These are phyloP conservation scores for Mycena leptocephala DNA, from an alignment of 768 basidiomycete genomes.

Conservation along the genomic window DNA sequence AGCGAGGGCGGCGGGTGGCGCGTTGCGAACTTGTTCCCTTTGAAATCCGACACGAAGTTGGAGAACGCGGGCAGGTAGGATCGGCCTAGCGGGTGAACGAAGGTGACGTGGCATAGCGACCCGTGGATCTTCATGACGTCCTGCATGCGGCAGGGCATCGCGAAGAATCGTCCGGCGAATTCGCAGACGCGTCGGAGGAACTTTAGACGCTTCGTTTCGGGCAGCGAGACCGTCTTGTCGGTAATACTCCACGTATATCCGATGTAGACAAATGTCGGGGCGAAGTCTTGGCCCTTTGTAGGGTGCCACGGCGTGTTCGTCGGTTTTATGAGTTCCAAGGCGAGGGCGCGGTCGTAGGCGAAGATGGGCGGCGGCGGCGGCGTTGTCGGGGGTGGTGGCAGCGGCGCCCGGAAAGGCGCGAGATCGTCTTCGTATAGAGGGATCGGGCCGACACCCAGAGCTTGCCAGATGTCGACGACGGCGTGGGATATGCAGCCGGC, in stretches of 20 bases:
- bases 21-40: neutral
- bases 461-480: no score
- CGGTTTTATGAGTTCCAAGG: no score
- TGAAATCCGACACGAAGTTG: neutral
- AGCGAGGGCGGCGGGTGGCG: neutral
- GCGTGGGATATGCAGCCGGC: no score
- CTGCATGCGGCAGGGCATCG: neutral
- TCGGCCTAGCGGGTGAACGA: neutral
- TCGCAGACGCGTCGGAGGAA: slow-evolving; percentile 24
- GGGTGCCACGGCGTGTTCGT: no score
- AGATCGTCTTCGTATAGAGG: no score
- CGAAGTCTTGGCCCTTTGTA: no score
- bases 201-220: slow-evolving; percentile 26
- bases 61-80: slow-evolving; percentile 18
- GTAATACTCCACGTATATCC: neutral
- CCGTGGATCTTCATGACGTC: slow-evolving; percentile 13
- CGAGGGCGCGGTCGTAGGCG: no score
- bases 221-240: neutral
- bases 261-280: neutral
- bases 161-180: neutral
- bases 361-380: no score
- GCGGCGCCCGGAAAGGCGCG: no score
- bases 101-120: slow-evolving; percentile 8
- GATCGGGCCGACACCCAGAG: no score
- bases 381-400: no score